Base-by-base conservation (phyloP, 225 moss, liverwort and hornwort species). In the Antitrichia curtipendula region DNA sequence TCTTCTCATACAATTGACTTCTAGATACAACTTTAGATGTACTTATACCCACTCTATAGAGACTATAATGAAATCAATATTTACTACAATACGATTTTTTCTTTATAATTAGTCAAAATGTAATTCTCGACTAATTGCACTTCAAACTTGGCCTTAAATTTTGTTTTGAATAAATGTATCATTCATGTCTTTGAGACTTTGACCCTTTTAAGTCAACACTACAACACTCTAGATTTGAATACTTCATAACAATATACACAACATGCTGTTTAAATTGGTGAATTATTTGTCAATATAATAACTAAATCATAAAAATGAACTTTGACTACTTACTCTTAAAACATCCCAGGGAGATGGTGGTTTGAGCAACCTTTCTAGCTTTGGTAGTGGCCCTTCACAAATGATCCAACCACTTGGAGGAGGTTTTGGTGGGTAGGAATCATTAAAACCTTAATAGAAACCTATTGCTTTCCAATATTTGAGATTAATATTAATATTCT, bases 351-450 rank as follows among this genome's bases (percentile, higher is more conserved):
- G 95, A 87, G 89, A 95, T 91, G 96, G 92, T 86, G 98, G 96
- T 91, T 93, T 96, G 82, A 94, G 79, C 82, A 94, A 94, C 87
- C 88, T 95, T 34, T 95, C 97, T 72, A 93, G 90, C 83, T 98
- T 94, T 91, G 92, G 96, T 90, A 95, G 92, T 91, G 96, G 92
- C 88, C 93, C 94, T 82, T 95, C 96, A 66, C 95, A 97, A 77
- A 94, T 95, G 86, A 94, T 93, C 82, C 94, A 94, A 89, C 87
- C 93, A 87, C 90, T 95, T 69, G 89, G 82, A 75, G 91, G 96
- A 89, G 89, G 94, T 94, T 98, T 95, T 91, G 90, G 93, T 89
- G 91, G 98, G 98, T 98, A 95, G 85, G 94, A 82, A 86, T 86
- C 40, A 75, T 89, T 87, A n/a, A n/a, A n/a, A n/a, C n/a, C n/a